Conservation (phyloP, 768 basidiomycete species). For the Favolaschia claudopus region DNA sequence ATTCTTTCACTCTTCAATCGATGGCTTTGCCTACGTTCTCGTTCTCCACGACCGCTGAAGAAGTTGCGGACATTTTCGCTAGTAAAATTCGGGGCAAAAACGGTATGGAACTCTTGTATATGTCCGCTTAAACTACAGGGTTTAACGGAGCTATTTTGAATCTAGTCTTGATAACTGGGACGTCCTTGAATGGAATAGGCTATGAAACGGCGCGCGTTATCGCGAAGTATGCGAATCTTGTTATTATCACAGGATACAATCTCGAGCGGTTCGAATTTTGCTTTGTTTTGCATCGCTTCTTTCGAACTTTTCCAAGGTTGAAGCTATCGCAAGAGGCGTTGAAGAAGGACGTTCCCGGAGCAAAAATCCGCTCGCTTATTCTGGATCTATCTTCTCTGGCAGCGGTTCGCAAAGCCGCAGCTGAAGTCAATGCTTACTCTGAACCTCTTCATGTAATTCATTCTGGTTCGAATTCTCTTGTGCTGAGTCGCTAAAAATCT, state of each 20-base stretch:
- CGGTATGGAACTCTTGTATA: background rate
- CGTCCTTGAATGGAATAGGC: too few species aligned
- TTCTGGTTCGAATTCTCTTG: background rate
- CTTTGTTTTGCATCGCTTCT: background rate
- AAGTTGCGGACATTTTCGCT: background rate
- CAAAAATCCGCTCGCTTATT: slow-evolving; percentile 3
- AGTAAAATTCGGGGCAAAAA: slow-evolving; percentile 9
- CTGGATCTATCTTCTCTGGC: slow-evolving; percentile 10
- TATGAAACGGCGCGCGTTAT: slow-evolving; percentile 6
- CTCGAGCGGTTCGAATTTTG: background rate
- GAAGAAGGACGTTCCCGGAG: background rate
- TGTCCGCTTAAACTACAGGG: too few species aligned
- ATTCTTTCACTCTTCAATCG: too few species aligned
- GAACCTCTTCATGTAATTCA: slow-evolving; percentile 4
- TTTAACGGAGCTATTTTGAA: too few species aligned
- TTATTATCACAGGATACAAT: slow-evolving; percentile 12
- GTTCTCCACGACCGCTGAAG: slow-evolving; percentile 12
- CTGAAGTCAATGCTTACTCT: slow-evolving; percentile 11
- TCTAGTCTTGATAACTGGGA: slow-evolving; percentile 15
- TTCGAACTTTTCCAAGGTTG: background rate
- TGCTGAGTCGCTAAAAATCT: background rate
- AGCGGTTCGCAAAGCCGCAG: slow-evolving; percentile 7
- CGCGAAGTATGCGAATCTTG: slow-evolving; percentile 3
- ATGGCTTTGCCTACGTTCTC: too few species aligned
- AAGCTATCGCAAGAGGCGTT: background rate